A percentile compares a stretch with the other conserved stretches of the same genome.
These are phyloP conservation scores for Arthroderma sp. DNA, from an alignment of 2,329 filamentous ascomycete genomes.

Conservation along the genomic window DNA sequence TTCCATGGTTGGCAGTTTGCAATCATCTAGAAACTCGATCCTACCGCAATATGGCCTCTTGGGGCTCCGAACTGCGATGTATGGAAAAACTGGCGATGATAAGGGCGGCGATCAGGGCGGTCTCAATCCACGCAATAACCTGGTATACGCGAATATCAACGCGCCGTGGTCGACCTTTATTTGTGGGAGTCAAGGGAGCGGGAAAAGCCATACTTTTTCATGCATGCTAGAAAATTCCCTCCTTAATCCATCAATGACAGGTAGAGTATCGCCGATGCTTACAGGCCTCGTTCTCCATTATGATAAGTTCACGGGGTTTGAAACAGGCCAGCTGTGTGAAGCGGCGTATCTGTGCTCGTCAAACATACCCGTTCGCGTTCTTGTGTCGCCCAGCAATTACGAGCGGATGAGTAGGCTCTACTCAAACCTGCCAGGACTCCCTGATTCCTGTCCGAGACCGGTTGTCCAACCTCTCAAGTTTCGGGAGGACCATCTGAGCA, in stretches of 20 bases:
- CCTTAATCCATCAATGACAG: constrained; percentile 21
- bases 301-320: constrained; percentile 31
- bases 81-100: constrained; percentile 4
- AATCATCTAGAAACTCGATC: not conserved
- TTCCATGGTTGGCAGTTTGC: not conserved
- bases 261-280: constrained; percentile 34
- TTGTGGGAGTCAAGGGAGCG: constrained; percentile 50
- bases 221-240: constrained; percentile 40
- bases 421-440: constrained; percentile 21
- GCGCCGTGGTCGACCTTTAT: constrained; percentile 47
- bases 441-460: constrained; percentile 22
- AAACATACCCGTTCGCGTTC: constrained; percentile 35
- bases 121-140: constrained; percentile 7
- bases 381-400: constrained; percentile 40
- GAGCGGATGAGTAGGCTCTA: constrained; percentile 31
- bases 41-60: constrained; percentile 17
- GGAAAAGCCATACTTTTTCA: constrained; percentile 48
- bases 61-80: constrained; percentile 11
- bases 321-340: constrained; percentile 36
- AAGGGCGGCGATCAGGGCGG: not conserved
- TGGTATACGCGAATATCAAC: constrained; percentile 36
- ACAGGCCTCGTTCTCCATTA: constrained; percentile 46
- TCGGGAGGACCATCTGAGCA: constrained; percentile 36
- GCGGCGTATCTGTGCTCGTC: constrained; percentile 41
- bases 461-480: constrained; percentile 35